phyloP scores from a whole-genome alignment of 768 basidiomycete species.

The Gelatoporia subvermispora region DNA sequence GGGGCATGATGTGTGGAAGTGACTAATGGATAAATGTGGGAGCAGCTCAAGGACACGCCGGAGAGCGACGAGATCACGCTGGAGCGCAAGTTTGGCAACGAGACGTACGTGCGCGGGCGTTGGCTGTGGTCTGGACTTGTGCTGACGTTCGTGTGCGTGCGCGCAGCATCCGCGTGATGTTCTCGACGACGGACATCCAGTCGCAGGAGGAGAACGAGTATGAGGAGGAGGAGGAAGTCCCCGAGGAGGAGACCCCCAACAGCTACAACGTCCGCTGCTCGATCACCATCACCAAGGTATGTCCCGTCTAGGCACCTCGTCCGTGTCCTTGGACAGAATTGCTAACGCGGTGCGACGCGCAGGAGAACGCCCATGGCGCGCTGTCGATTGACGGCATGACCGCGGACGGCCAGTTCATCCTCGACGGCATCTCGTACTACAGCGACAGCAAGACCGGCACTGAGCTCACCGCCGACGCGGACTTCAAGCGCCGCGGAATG shows the following conservation, averaged over 20 bases:
- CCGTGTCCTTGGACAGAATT: background rate
- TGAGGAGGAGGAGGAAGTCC: slow-evolving; percentile 35
- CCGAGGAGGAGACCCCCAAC: slow-evolving; percentile 27
- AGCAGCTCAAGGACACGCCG: slow-evolving; percentile 60
- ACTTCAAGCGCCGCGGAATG: slow-evolving; percentile 87
- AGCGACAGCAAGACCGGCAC: slow-evolving; percentile 64
- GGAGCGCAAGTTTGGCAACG: slow-evolving; percentile 84
- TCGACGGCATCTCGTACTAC: slow-evolving; percentile 90
- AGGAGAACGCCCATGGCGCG: slow-evolving; percentile 57
- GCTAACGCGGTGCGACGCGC: background rate
- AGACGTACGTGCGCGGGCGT: slow-evolving; percentile 52
- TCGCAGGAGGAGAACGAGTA: slow-evolving; percentile 32
- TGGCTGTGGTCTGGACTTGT: background rate
- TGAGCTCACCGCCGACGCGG: slow-evolving; percentile 80
- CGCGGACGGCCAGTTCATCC: slow-evolving; percentile 76
- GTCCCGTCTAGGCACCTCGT: slow-evolving; percentile 1
- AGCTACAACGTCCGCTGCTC: slow-evolving; percentile 75
- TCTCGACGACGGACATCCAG: slow-evolving; percentile 89
- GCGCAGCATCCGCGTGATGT: slow-evolving; percentile 77
- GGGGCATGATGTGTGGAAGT: background rate
- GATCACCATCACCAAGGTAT: slow-evolving; percentile 81
- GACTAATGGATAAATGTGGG: background rate
- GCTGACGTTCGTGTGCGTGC: background rate
- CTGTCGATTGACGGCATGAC: slow-evolving; percentile 74
- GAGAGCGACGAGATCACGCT: slow-evolving; percentile 82